phyloP scores from a whole-genome alignment of 1,139 yeast species.

The Geotrichum histeridarum region DNA sequence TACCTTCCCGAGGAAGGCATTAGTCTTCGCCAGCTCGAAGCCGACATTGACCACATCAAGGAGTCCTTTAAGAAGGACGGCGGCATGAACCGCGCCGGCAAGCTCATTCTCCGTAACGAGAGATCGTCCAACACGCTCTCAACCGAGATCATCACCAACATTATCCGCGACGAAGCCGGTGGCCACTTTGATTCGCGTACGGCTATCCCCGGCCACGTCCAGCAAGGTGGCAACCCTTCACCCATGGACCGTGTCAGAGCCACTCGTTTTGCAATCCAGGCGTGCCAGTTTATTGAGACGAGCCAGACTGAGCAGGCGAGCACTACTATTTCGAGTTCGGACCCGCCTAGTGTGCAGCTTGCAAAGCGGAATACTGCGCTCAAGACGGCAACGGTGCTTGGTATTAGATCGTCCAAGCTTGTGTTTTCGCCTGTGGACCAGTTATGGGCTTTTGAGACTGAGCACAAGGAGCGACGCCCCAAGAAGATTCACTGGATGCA shows the following conservation, averaged over 20 bases:
- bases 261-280: constrained; percentile 80
- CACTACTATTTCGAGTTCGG: neutral
- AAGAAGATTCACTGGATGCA: constrained; percentile 79
- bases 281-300: constrained; percentile 75
- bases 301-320: constrained; percentile 26
- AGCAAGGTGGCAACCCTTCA: constrained; percentile 95
- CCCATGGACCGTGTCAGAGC: constrained; percentile 93
- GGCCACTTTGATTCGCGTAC: constrained; percentile 85
- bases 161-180: constrained; percentile 70
- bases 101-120: constrained; percentile 78
- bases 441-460: constrained; percentile 82
- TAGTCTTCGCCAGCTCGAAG: constrained; percentile 62
- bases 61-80: constrained; percentile 66
- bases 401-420: constrained; percentile 74
- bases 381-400: constrained; percentile 78
- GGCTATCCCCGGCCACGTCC: constrained; percentile 97
- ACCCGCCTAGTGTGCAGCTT: neutral
- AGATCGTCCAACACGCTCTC: constrained; percentile 77
- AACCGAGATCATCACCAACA: constrained; percentile 75
- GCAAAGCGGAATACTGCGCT: constrained; percentile 31
- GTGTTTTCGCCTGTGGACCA: constrained; percentile 67
- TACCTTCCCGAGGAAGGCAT: constrained; percentile 91
- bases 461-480: constrained; percentile 75
- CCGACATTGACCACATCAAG: constrained; percentile 66
- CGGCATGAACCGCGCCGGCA: constrained; percentile 82